phyloP scores from a whole-genome alignment of 2,329 filamentous ascomycete genomes.

The Biscogniauxia marginata region DNA sequence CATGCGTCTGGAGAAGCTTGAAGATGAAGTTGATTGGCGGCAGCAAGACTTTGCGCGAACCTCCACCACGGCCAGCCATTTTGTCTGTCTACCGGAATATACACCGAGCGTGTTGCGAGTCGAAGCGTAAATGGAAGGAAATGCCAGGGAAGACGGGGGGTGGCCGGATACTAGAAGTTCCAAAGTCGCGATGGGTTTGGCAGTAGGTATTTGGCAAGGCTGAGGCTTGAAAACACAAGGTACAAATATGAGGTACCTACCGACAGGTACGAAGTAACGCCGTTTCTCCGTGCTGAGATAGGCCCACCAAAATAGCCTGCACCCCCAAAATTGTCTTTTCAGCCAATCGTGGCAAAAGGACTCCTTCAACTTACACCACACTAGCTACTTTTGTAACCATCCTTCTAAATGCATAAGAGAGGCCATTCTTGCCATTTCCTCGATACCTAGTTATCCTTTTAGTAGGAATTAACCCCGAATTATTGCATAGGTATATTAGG shows the following conservation, averaged over 20 bases:
- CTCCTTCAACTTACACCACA: too few relatives aligned
- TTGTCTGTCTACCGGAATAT: conserved; percentile 16
- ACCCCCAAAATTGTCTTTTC: too few relatives aligned
- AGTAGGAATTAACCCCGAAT: background rate
- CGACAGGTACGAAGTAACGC: too few relatives aligned
- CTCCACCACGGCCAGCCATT: conserved; percentile 61
- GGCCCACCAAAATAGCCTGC: too few relatives aligned
- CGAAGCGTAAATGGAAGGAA: background rate
- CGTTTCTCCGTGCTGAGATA: too few relatives aligned
- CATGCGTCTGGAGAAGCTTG: conserved; percentile 80
- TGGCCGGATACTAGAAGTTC: background rate
- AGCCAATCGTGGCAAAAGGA: too few relatives aligned
- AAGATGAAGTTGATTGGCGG: conserved; percentile 81
- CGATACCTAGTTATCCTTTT: too few relatives aligned
- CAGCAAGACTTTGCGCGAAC: conserved; percentile 58
- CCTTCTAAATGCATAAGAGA: too few relatives aligned
- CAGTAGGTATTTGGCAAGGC: background rate
- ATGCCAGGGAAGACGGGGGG: too few relatives aligned
- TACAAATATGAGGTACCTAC: too few relatives aligned
- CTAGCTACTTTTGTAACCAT: too few relatives aligned
- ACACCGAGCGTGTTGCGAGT: background rate
- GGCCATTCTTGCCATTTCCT: too few relatives aligned
- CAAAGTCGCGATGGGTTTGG: background rate
- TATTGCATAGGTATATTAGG: background rate
- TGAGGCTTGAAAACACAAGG: background rate